A percentile compares a stretch with the other conserved stretches of the same genome.
phyloP scores from a whole-genome alignment of 2,329 filamentous ascomycete genomes.

The Epicoccum sorghinum region DNA sequence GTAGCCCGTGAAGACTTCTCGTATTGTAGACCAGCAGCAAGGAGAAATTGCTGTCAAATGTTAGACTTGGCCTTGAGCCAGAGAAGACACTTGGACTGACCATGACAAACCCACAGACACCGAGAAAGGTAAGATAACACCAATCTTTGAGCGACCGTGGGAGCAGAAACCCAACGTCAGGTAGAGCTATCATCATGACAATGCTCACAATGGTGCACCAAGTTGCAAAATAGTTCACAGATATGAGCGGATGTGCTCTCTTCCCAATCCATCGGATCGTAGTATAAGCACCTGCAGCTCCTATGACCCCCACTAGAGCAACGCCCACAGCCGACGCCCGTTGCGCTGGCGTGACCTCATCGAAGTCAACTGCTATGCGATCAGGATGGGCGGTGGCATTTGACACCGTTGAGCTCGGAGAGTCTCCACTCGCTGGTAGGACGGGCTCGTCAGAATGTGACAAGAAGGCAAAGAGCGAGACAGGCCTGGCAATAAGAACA shows the following conservation, averaged over 20 bases:
- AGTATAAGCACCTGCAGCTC: slow-evolving; percentile 75
- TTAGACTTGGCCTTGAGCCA: neutral
- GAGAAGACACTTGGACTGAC: slow-evolving; percentile 32
- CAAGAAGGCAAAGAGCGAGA: slow-evolving; percentile 58
- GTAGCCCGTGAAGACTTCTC: slow-evolving; percentile 69
- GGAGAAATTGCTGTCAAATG: slow-evolving; percentile 69
- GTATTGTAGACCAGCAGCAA: slow-evolving; percentile 76
- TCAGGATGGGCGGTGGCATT: slow-evolving; percentile 32
- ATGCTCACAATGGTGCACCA: slow-evolving; percentile 73
- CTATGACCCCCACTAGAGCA: slow-evolving; percentile 77
- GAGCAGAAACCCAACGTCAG: slow-evolving; percentile 63
- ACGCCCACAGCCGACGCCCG: slow-evolving; percentile 72
- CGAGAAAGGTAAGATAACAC: slow-evolving; percentile 70
- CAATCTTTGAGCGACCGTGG: slow-evolving; percentile 65
- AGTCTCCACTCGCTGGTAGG: slow-evolving; percentile 4
- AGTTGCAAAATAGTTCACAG: slow-evolving; percentile 80
- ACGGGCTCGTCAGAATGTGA: slow-evolving; percentile 28
- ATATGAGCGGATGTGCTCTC: slow-evolving; percentile 80
- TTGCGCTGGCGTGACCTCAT: slow-evolving; percentile 63
- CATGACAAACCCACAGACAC: slow-evolving; percentile 77
- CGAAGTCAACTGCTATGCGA: slow-evolving; percentile 46
- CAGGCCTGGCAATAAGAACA: slow-evolving; percentile 79
- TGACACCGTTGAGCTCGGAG: slow-evolving; percentile 27
- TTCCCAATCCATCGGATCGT: slow-evolving; percentile 80
- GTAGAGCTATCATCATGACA: slow-evolving; percentile 62